Evolutionary conservation across 495 filamentous ascomycete genomes (phyloP).

Genomic region (Aspergillus mulundensis): DNA sequence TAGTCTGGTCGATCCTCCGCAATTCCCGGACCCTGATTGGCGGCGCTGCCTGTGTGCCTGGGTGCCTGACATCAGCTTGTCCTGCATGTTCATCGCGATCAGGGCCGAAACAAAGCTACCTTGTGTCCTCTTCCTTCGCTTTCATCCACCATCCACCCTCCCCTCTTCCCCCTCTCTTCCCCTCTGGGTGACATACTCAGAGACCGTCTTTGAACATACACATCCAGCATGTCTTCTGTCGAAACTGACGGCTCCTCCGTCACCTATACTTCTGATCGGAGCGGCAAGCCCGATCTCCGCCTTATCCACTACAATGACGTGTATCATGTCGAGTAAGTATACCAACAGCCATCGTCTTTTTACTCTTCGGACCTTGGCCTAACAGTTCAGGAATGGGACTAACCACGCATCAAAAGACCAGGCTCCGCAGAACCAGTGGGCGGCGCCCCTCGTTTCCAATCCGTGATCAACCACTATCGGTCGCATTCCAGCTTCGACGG

Average conservation of each 20-base stretch:
- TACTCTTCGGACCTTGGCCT: neutral
- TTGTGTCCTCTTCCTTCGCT: neutral
- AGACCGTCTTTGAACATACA: neutral
- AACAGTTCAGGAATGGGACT: neutral
- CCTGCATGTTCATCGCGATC: neutral
- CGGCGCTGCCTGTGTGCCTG: slow-evolving; percentile 23
- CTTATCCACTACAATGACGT: slow-evolving; percentile 90
- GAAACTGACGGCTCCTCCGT: slow-evolving; percentile 37
- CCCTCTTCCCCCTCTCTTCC: slow-evolving; percentile 5
- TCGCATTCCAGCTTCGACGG: slow-evolving; percentile 50
- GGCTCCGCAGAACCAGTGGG: slow-evolving; percentile 77
- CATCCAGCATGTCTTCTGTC: slow-evolving; percentile 25
- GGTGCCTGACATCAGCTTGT: slow-evolving; percentile 15
- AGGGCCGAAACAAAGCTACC: neutral
- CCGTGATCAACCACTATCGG: slow-evolving; percentile 71
- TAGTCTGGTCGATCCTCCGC: slow-evolving; percentile 5
- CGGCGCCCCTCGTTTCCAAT: slow-evolving; percentile 73
- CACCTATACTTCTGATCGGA: slow-evolving; percentile 51
- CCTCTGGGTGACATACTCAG: neutral
- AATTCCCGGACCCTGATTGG: slow-evolving; percentile 16
- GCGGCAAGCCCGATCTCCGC: slow-evolving; percentile 63
- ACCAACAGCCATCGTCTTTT: neutral
- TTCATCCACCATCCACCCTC: neutral
- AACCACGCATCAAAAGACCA: slow-evolving; percentile 25
- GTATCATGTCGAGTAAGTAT: slow-evolving; percentile 74